Evolutionary conservation across 495 filamentous ascomycete species (phyloP).

Genomic region (Paragyromitra xinjiangensis): DNA sequence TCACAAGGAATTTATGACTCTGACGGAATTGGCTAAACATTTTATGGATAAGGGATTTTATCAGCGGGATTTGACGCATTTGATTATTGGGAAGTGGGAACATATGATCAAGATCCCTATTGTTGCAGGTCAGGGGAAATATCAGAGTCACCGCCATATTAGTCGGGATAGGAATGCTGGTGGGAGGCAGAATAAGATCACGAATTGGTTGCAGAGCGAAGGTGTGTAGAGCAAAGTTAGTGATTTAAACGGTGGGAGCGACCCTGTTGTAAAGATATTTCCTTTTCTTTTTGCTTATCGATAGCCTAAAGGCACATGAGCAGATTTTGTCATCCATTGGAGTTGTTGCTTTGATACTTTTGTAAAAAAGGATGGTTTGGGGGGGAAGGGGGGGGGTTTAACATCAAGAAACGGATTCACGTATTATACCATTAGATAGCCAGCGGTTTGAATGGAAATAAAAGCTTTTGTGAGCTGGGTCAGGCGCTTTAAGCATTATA

Average conservation of each 20-base stretch:
- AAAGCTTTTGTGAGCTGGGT: not conserved
- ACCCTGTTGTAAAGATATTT: not conserved
- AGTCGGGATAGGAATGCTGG: constrained; percentile 7
- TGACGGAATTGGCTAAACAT: constrained; percentile 40
- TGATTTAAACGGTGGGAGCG: not conserved
- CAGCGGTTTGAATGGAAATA: not conserved
- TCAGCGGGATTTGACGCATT: constrained; percentile 41
- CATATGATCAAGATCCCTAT: constrained; percentile 35
- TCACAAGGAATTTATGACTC: constrained; percentile 37
- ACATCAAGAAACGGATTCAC: not conserved
- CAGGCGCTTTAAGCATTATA: not conserved
- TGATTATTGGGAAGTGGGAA: constrained; percentile 44
- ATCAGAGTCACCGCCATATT: constrained; percentile 1
- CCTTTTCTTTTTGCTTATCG: constrained; percentile 5
- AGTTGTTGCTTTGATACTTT: not conserved
- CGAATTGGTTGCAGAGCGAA: constrained; percentile 17
- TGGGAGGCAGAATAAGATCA: constrained; percentile 24
- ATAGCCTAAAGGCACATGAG: not conserved
- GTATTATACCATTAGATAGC: not conserved
- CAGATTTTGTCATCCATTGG: not conserved
- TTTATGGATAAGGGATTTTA: constrained; percentile 41
- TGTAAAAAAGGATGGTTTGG: not conserved
- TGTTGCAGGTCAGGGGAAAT: not conserved
- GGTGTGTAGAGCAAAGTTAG: not conserved
- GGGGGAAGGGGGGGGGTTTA: not conserved